These are phyloP conservation scores for Nannizziopsis arthrosporioides DNA, from an alignment of 2,329 filamentous ascomycete species.

Conservation along the genomic window DNA sequence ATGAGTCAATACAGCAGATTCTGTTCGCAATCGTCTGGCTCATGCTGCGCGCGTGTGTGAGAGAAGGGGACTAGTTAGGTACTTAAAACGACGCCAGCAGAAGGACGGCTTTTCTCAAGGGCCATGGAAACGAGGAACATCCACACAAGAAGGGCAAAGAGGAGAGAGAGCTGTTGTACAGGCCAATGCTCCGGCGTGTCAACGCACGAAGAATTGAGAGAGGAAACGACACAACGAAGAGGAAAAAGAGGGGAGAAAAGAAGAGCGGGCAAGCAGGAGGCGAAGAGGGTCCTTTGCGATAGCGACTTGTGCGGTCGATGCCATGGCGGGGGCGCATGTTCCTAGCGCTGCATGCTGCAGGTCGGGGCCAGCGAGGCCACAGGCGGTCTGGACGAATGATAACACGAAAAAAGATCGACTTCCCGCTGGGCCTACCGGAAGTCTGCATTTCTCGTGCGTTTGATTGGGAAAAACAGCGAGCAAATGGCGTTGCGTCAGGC, in stretches of 20 bases:
- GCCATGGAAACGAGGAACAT: constrained; percentile 7
- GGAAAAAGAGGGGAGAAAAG: constrained; percentile 17
- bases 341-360: constrained; percentile 6
- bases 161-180: constrained; percentile 24
- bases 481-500: constrained; percentile 17
- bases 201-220: constrained; percentile 14
- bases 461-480: constrained; percentile 12
- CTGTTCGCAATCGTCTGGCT: not conserved
- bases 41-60: not conserved
- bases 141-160: constrained; percentile 7
- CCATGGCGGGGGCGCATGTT: constrained; percentile 1
- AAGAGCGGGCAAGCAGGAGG: constrained; percentile 5
- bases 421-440: constrained; percentile 1
- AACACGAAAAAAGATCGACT: not conserved
- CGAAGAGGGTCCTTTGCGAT: constrained; percentile 6
- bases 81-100: not conserved
- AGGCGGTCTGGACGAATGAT: constrained; percentile 12
- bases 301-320: constrained; percentile 4
- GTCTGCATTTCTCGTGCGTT: constrained; percentile 4
- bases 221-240: constrained; percentile 17
- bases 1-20: not conserved
- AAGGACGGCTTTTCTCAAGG: not conserved
- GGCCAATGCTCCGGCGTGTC: constrained; percentile 10
- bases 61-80: not conserved
- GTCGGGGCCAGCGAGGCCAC: constrained; percentile 6